Evolutionary conservation across 2,329 filamentous ascomycete species (phyloP).

Genomic region (Paraphoma sp.): DNA sequence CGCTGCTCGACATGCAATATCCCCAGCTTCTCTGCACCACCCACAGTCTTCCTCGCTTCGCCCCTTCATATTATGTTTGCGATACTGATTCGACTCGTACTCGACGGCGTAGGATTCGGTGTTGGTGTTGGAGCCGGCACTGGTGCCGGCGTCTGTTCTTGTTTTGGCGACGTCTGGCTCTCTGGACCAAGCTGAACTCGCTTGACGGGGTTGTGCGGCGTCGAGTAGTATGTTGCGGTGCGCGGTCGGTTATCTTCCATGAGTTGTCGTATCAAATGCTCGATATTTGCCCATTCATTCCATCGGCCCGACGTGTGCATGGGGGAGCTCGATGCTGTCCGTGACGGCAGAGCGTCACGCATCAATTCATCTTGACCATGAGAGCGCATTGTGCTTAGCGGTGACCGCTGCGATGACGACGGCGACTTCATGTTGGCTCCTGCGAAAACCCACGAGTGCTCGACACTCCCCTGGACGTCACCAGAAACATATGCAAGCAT

Average conservation of each 20-base stretch:
- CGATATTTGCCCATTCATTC: slow-evolving; percentile 81
- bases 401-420: slow-evolving; percentile 7
- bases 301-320: slow-evolving; percentile 70
- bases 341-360: slow-evolving; percentile 53
- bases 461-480: slow-evolving; percentile 81
- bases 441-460: slow-evolving; percentile 83
- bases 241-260: slow-evolving; percentile 53
- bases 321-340: slow-evolving; percentile 60
- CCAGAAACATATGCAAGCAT: slow-evolving; percentile 84
- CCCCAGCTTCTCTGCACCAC: background rate
- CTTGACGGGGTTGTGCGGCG: slow-evolving; percentile 47
- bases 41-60: background rate
- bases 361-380: slow-evolving; percentile 33
- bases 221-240: slow-evolving; percentile 41
- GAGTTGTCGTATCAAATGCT: slow-evolving; percentile 66
- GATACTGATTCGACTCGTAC: slow-evolving; percentile 53
- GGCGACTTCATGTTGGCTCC: slow-evolving; percentile 49
- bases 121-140: slow-evolving; percentile 17
- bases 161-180: slow-evolving; percentile 22
- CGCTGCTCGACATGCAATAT: too few relatives aligned
- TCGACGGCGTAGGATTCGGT: slow-evolving; percentile 43
- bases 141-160: slow-evolving; percentile 26
- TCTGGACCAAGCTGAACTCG: slow-evolving; percentile 43
- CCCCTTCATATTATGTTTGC: slow-evolving; percentile 51
- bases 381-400: slow-evolving; percentile 15